A percentile compares a stretch with the other conserved stretches of the same genome.
phyloP scores from a whole-genome alignment of 2,329 filamentous ascomycete genomes.

The Cadophora luteo-olivacea region DNA sequence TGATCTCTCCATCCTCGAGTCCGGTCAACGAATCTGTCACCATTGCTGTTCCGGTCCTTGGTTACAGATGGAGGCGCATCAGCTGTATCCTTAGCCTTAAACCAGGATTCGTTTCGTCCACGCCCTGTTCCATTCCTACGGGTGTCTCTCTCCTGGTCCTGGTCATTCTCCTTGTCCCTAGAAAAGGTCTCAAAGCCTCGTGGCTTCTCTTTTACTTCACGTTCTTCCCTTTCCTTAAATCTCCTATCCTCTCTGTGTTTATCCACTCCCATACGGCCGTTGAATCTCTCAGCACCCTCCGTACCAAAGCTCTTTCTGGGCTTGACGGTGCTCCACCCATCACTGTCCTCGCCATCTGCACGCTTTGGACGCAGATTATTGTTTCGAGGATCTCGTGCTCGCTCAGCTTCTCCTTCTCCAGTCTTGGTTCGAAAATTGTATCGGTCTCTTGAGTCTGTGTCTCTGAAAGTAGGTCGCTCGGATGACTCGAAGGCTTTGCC shows the following conservation, averaged over 20 bases:
- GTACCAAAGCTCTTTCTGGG: constrained; percentile 76
- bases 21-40: constrained; percentile 43
- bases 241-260: constrained; percentile 50
- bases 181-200: constrained; percentile 58
- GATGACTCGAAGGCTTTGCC: constrained; percentile 49
- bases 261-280: constrained; percentile 66
- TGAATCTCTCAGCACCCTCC: constrained; percentile 75
- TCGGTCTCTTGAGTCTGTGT: constrained; percentile 62
- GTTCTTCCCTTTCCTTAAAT: constrained; percentile 59
- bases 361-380: constrained; percentile 58
- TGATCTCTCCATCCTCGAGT: constrained; percentile 49
- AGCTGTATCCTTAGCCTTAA: constrained; percentile 58
- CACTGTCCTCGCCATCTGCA: constrained; percentile 64
- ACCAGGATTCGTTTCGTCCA: constrained; percentile 78
- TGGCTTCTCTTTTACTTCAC: constrained; percentile 57
- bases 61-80: constrained; percentile 39
- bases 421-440: constrained; percentile 64
- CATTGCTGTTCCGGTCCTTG: constrained; percentile 44
- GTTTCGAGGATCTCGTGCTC: constrained; percentile 55
- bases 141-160: constrained; percentile 57
- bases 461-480: constrained; percentile 54
- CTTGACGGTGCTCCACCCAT: constrained; percentile 78
- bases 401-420: constrained; percentile 58
- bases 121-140: constrained; percentile 71
- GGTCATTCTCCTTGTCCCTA: constrained; percentile 54